A percentile compares a stretch with the other conserved stretches of the same genome.
These are phyloP conservation scores for Plicaturopsis crispa DNA, from an alignment of 768 basidiomycete genomes.

Conservation along the genomic window DNA sequence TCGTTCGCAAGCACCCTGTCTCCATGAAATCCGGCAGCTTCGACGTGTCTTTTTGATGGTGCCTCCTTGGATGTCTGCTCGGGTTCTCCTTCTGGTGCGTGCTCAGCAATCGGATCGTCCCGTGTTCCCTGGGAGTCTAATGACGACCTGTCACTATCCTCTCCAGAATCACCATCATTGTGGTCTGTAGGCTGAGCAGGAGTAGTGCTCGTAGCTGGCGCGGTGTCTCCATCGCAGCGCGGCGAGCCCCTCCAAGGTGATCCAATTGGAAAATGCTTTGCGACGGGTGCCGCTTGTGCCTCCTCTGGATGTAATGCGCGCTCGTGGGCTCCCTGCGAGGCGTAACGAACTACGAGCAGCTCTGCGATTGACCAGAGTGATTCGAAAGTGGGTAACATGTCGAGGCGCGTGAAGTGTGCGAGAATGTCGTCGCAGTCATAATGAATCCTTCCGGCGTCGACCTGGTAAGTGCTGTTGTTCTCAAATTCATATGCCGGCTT, in stretches of 20 bases:
- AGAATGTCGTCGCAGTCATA: background rate
- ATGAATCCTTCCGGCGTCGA: background rate
- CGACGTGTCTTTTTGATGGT: slow-evolving; percentile 4
- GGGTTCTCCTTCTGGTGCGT: background rate
- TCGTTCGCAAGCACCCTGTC: slow-evolving; percentile 16
- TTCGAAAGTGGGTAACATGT: background rate
- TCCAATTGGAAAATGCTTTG: background rate
- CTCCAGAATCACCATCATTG: too few relatives aligned
- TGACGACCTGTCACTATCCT: too few relatives aligned
- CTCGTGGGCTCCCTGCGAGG: background rate
- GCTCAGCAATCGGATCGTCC: too few relatives aligned
- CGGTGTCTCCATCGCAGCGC: background rate
- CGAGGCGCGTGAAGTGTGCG: background rate
- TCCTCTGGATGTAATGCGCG: background rate
- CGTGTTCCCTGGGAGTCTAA: too few relatives aligned
- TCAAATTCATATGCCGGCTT: too few relatives aligned
- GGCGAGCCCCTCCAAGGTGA: background rate
- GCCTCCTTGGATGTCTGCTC: background rate
- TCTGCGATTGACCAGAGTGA: background rate
- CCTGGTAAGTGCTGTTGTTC: too few relatives aligned
- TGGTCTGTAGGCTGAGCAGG: too few relatives aligned
- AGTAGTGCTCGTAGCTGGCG: too few relatives aligned
- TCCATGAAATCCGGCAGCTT: slow-evolving; percentile 10
- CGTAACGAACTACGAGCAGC: background rate
- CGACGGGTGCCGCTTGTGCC: background rate